Evolutionary conservation across 352 stramenopile species (phyloP).

Genomic region (Phytopythium aichiense): DNA sequence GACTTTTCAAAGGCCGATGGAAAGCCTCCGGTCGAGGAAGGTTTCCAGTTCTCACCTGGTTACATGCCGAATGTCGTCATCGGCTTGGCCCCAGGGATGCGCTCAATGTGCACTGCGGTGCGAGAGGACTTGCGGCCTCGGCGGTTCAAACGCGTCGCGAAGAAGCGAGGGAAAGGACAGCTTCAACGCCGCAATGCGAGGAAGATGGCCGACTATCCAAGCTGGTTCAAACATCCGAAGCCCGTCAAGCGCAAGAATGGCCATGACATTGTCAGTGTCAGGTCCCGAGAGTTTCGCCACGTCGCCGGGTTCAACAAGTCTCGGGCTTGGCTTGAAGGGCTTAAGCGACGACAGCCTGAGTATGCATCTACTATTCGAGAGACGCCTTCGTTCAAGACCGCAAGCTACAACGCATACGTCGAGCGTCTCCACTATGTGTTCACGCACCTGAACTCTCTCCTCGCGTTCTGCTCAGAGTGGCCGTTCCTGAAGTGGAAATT

Average conservation of each 20-base stretch:
- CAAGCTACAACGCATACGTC: conserved; percentile 7
- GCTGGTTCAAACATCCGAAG: conserved; percentile 11
- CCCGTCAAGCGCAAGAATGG: conserved; percentile 3
- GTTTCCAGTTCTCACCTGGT: no score
- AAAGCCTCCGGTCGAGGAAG: conserved; percentile 8
- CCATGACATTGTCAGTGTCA: conserved; percentile 11
- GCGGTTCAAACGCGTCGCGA: no score
- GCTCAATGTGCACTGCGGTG: conserved; percentile 9
- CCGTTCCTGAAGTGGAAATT: conserved; percentile 14
- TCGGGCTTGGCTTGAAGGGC: conserved; percentile 12
- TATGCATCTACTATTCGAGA: conserved; percentile 3
- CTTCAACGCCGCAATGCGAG: no score
- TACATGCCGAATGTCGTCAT: conserved; percentile 12
- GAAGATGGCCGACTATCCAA: conserved; percentile 6
- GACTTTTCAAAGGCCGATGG: no score
- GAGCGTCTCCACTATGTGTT: conserved; percentile 12
- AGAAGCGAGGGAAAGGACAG: no score
- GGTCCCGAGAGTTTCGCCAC: conserved; percentile 11
- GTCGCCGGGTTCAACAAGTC: conserved; percentile 14
- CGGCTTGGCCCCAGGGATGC: conserved; percentile 14
- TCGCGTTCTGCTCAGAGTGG: conserved; percentile 7
- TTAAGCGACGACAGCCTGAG: not conserved
- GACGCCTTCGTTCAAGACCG: conserved; percentile 12
- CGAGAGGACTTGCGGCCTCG: no score
- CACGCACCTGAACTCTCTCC: conserved; percentile 1